Evolutionary conservation across 2,329 filamentous ascomycete species (phyloP), one percentile per base, ranked within the genome.

Genomic region (Dissoconium aciculare): DNA sequence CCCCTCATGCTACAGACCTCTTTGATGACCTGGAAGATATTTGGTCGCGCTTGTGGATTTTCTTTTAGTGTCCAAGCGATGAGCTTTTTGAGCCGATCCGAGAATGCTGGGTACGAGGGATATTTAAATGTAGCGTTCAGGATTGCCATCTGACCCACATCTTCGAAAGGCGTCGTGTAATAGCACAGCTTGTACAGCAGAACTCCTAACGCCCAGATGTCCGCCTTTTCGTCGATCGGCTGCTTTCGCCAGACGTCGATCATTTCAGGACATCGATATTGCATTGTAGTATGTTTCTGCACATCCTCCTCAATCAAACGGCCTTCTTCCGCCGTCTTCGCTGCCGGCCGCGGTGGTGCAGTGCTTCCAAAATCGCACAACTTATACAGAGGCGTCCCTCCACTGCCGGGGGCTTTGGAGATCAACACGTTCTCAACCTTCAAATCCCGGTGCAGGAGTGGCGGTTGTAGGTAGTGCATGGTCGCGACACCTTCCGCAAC

Each of bases 351-450:
- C 19, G 89, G 85, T 15, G 77, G 64, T 3, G 89, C 84, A 4
- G 89, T 75, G 4, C 85, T 94, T 17, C 89, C 89, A 65, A 98
- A 98, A 62, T 98, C 89, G 62, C 89, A 98, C 21, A 98, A 69
- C 62, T 98, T 98, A 66, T 94, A 98, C 42, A 76, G 69, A 44
- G 70, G 74, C 24, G 69, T 68, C n/a, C 67, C 65, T n/a, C n/a
- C 19, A 8, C 69, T 70, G 25, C 67, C 63, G 5, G 34, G 30
- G 4, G 37, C 35, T 17, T 52, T 51, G 27, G 77, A 79, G 41
- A 98, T 98, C 34, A 98, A 68, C 26, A 98, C 84, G 51, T 98
- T 98, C 59, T 98, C 89, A 40, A 98, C 87, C 60, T 98, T 98
- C 40, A 98, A 62, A 57, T 98, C 89, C 41, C 89, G 74, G 57